A percentile compares a stretch with the other conserved stretches of the same genome.
Conservation (phyloP, 495 filamentous ascomycete genomes). For the Sporormia fimetaria region DNA sequence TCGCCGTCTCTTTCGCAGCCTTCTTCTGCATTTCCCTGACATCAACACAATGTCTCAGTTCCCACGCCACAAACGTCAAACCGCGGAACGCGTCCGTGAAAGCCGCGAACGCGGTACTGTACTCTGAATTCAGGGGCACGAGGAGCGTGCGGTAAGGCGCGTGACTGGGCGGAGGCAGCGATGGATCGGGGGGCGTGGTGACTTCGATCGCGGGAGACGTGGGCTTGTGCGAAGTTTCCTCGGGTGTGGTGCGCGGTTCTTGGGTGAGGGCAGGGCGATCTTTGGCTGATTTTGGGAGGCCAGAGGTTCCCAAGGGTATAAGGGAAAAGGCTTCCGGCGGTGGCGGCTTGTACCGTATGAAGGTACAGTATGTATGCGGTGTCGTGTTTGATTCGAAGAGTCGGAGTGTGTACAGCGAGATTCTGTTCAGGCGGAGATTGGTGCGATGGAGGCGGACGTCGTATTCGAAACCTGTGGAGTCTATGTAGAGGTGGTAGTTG, state of each 20-base stretch:
- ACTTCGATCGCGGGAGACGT: not conserved
- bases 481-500: slow-evolving; percentile 39
- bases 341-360: slow-evolving; percentile 21
- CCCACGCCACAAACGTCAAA: slow-evolving; percentile 28
- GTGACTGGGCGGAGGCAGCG: slow-evolving; percentile 11
- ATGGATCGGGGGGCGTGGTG: slow-evolving; percentile 17
- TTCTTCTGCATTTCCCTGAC: not conserved
- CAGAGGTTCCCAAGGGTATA: not conserved
- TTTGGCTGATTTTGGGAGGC: not conserved
- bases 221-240: not conserved
- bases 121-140: slow-evolving; percentile 17
- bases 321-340: slow-evolving; percentile 14
- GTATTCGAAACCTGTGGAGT: slow-evolving; percentile 40
- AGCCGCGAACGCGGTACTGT: slow-evolving; percentile 20
- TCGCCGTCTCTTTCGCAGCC: not conserved
- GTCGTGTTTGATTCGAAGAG: slow-evolving; percentile 40
- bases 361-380: slow-evolving; percentile 38
- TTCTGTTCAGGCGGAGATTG: slow-evolving; percentile 32
- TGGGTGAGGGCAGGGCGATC: not conserved
- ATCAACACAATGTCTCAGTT: slow-evolving; percentile 22
- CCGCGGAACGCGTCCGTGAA: slow-evolving; percentile 28
- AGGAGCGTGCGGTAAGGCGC: slow-evolving; percentile 22
- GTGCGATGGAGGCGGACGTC: slow-evolving; percentile 38
- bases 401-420: slow-evolving; percentile 33
- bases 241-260: not conserved